phyloP scores from a whole-genome alignment of 345 rosid genomes.

The Gossypium thurberi region DNA sequence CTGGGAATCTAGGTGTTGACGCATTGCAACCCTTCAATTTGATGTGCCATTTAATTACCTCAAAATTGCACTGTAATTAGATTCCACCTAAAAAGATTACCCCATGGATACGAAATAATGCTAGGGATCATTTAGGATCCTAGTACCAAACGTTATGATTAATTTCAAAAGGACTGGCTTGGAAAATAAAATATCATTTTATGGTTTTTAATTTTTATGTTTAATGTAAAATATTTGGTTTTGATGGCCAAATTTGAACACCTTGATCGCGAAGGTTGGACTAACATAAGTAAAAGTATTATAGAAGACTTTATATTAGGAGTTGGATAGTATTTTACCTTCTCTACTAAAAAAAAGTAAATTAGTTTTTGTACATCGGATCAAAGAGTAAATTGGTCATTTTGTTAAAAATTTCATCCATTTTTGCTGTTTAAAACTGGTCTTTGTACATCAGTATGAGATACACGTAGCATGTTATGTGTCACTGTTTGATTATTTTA shows the following conservation, averaged over 20 bases:
- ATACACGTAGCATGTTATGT: too few relatives aligned
- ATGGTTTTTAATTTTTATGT: neutral
- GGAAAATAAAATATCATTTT: conserved; percentile 2
- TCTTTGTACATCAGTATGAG: too few relatives aligned
- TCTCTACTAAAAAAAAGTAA: too few relatives aligned
- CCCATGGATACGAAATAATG: neutral
- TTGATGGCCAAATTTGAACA: conserved; percentile 20
- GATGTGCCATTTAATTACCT: neutral
- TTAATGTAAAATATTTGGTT: too few relatives aligned
- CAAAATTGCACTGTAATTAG: neutral
- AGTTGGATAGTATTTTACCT: too few relatives aligned
- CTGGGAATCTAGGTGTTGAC: neutral
- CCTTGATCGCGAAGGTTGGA: conserved; percentile 21
- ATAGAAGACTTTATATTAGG: too few relatives aligned
- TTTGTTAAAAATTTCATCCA: too few relatives aligned
- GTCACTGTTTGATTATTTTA: too few relatives aligned
- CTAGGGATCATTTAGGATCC: too few relatives aligned
- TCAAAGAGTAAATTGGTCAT: too few relatives aligned
- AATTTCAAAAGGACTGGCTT: neutral
- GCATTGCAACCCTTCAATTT: neutral
- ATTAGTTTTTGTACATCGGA: too few relatives aligned
- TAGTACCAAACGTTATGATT: neutral
- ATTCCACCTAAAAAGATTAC: neutral
- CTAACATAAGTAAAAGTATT: neutral
- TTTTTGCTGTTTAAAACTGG: too few relatives aligned